phyloP scores from a whole-genome alignment of 768 basidiomycete genomes.

The Amanita inopinata region DNA sequence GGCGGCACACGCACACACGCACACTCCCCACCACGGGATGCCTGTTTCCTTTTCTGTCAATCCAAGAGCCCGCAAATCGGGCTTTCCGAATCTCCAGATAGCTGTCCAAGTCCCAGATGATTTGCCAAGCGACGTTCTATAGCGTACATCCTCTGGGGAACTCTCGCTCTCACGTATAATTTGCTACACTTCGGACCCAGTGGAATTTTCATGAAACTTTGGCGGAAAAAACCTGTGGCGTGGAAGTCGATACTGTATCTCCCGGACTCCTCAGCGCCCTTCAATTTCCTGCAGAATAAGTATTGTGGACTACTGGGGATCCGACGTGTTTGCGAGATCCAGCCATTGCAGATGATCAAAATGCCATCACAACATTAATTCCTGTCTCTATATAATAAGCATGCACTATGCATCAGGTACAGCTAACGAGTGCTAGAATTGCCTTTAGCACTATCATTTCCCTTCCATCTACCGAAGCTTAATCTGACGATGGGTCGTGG shows the following conservation, averaged over 20 bases:
- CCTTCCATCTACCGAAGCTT: constrained; percentile 1
- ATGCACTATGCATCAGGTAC: neutral
- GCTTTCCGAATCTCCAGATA: neutral
- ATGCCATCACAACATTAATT: constrained; percentile 2
- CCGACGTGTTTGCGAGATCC: neutral
- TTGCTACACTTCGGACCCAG: neutral
- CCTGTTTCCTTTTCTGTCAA: neutral
- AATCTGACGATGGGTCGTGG: neutral
- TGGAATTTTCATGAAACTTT: constrained; percentile 1
- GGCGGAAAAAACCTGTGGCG: constrained; percentile 6
- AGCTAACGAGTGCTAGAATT: neutral
- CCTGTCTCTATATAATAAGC: constrained; percentile 1
- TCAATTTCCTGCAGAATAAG: neutral
- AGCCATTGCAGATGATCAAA: neutral
- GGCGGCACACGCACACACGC: too few relatives aligned
- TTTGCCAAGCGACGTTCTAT: neutral
- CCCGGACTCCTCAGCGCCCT: neutral
- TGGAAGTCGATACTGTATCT: neutral
- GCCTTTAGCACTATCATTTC: constrained; percentile 2
- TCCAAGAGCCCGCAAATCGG: constrained; percentile 2
- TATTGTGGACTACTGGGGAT: neutral
- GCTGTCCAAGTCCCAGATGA: neutral
- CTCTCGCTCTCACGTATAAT: constrained; percentile 1
- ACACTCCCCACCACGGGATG: neutral
- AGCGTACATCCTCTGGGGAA: constrained; percentile 4